A percentile compares a stretch with the other conserved stretches of the same genome.
Conservation (phyloP, 192 early-diverging fungal species). For the Mortierella claussenii region DNA sequence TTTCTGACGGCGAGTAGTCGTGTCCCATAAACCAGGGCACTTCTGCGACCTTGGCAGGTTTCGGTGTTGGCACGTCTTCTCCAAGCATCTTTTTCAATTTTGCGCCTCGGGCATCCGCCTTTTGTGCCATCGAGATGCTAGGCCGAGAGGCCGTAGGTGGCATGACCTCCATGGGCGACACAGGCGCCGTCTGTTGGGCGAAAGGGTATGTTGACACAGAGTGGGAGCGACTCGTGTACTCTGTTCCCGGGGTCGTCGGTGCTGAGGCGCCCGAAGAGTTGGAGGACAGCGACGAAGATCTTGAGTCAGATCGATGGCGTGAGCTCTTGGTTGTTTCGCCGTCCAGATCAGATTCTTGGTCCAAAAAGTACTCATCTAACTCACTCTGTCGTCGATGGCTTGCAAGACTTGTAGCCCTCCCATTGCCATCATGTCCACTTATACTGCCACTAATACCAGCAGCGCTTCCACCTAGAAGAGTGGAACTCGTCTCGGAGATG, state of each 20-base stretch:
- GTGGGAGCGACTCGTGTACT: slow-evolving; percentile 21
- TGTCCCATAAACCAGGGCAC: slow-evolving; percentile 83
- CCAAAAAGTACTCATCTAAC: slow-evolving; percentile 15
- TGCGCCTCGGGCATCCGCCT: slow-evolving; percentile 24
- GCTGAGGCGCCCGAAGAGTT: slow-evolving; percentile 18
- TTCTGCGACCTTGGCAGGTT: slow-evolving; percentile 27
- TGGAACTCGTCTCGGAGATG: slow-evolving; percentile 48
- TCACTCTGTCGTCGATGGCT: slow-evolving; percentile 12
- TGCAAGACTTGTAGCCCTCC: not conserved
- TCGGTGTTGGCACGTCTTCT: slow-evolving; percentile 52
- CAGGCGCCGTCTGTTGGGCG: not conserved
- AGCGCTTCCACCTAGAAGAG: slow-evolving; percentile 14
- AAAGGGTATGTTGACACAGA: slow-evolving; percentile 2
- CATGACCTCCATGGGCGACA: slow-evolving; percentile 1
- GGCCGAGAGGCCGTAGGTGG: slow-evolving; percentile 1
- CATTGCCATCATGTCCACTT: too few species aligned
- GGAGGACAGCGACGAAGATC: slow-evolving; percentile 27
- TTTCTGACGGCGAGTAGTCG: slow-evolving; percentile 78
- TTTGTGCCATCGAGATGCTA: not conserved
- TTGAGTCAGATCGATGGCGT: slow-evolving; percentile 30
- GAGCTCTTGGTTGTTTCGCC: slow-evolving; percentile 15
- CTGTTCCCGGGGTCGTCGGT: slow-evolving; percentile 12
- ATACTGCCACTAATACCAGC: too few species aligned
- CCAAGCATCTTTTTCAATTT: slow-evolving; percentile 70
- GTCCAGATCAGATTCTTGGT: slow-evolving; percentile 29